Percentiles rank a stretch among this genome's conserved stretches.
Evolutionary conservation across 2,329 filamentous ascomycete genomes (phyloP).

Genomic region (Trichoderma cornu-damae): DNA sequence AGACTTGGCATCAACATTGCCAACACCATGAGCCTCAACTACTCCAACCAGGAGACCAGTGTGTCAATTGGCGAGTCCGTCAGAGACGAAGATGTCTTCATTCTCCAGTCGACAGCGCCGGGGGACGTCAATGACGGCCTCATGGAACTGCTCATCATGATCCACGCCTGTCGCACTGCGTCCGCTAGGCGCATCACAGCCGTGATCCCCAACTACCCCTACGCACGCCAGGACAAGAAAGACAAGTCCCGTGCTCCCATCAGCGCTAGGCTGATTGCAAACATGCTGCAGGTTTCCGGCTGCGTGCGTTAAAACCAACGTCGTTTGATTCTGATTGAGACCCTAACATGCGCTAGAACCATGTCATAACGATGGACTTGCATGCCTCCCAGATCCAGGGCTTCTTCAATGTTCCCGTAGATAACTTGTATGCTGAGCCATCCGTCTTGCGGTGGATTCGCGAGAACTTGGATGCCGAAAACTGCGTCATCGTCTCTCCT

Average conservation of each 20-base stretch:
- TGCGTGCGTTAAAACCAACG: conserved; percentile 44
- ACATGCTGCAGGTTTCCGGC: conserved; percentile 93
- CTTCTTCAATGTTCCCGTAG: conserved; percentile 78
- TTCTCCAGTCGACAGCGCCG: conserved; percentile 88
- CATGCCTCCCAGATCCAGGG: conserved; percentile 93
- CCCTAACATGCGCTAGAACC: conserved; percentile 31
- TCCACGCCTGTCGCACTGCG: conserved; percentile 74
- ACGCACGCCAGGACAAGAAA: conserved; percentile 96
- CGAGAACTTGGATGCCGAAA: conserved; percentile 73
- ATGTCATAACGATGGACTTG: conserved; percentile 89
- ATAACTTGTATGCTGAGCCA: conserved; percentile 88
- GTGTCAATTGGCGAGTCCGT: conserved; percentile 96
- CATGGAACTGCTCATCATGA: conserved; percentile 98
- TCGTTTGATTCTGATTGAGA: background rate
- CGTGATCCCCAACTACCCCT: conserved; percentile 93
- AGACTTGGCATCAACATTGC: conserved; percentile 73
- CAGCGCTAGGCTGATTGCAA: conserved; percentile 90
- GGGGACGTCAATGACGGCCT: conserved; percentile 97
- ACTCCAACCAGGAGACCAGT: conserved; percentile 81
- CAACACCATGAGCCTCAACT: conserved; percentile 75
- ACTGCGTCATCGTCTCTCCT: conserved; percentile 90
- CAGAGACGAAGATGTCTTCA: conserved; percentile 96
- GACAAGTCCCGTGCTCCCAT: conserved; percentile 92
- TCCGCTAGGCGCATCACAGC: conserved; percentile 85
- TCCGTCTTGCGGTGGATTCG: conserved; percentile 88